Evolutionary conservation across 768 basidiomycete genomes (phyloP), one percentile per base, ranked within the genome.

Genomic region (Suillus occidentalis): DNA sequence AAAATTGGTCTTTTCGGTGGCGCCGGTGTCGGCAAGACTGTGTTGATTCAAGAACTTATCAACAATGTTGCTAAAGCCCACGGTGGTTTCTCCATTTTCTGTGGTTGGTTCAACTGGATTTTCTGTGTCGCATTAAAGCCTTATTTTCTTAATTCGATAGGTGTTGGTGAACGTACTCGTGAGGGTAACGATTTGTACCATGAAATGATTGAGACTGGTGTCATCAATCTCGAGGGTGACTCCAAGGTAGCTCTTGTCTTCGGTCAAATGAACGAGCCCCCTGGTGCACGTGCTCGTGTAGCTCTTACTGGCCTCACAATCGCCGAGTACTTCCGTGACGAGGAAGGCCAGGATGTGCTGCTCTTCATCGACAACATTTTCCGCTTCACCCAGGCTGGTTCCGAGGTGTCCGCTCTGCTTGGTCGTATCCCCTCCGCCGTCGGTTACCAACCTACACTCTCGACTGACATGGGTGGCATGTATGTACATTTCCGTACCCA

Each of bases 291-390:
- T 89, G 97, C 97, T 75, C 97, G 97, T 92, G 97, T 99, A 73
- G 97, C 97, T 69, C 89, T 99, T 73, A 99, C 97, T 72, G 97
- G 97, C 81, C 84, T 99, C 66, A 99, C 97, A 76, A 99, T 99
- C 72, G 97, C 97, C 70, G 97, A 99, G 83, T 99, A 99, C 85
- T 99, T 99, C 97, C 96, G 97, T 89, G 97, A 99, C 73, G 97
- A 99, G 84, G 97, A 99, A 84, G 97, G 97, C 69, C 97, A 99
- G 82, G 97, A 99, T 80, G 97, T 99, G 85, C 87, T 99, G 78
- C 90, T 99, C 76, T 99, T 99, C 88, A 99, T 99, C 78, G 97
- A 99, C 92, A 99, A 99, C 89, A 99, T 99, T 83, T 99, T 99
- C 97, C 96, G 97, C 77, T 99, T 99, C 94, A 99, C 97, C 72